These are phyloP conservation scores for Tetrapisispora nanseiensis DNA, from an alignment of 805 yeast species.

Conservation along the genomic window DNA sequence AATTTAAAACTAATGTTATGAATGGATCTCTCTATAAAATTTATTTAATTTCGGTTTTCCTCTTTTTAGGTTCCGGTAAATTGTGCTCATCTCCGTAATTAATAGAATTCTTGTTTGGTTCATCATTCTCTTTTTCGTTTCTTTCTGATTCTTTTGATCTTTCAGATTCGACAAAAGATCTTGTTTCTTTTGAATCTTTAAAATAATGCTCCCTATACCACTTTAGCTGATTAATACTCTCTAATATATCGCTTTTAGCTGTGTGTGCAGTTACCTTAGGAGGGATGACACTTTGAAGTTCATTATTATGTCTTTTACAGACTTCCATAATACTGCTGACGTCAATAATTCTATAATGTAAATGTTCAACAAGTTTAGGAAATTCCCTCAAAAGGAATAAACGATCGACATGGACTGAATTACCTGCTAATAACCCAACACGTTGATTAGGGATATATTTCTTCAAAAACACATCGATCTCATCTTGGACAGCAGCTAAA, in stretches of 20 bases:
- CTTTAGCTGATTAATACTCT: conserved; percentile 72
- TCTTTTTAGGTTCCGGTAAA: too few species aligned
- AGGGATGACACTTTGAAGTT: conserved; percentile 47
- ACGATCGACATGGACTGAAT: conserved; percentile 85
- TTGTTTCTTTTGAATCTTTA: conserved; percentile 10
- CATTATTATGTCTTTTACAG: conserved; percentile 66
- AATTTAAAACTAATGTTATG: too few species aligned
- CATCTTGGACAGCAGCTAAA: conserved; percentile 50
- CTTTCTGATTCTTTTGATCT: not conserved
- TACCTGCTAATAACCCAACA: conserved; percentile 77
- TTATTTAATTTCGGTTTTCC: too few species aligned
- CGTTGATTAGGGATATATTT: conserved; percentile 42
- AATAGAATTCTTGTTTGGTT: too few species aligned
- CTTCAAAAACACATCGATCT: conserved; percentile 52
- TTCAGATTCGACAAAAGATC: conserved; percentile 7
- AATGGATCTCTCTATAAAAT: too few species aligned
- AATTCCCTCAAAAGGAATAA: conserved; percentile 75
- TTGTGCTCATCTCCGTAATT: too few species aligned
- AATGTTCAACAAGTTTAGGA: conserved; percentile 55
- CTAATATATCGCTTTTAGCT: conserved; percentile 79
- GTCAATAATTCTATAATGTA: conserved; percentile 76
- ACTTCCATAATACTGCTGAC: conserved; percentile 83
- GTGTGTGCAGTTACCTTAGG: conserved; percentile 67
- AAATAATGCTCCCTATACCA: conserved; percentile 70
- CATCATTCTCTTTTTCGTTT: not conserved